These are phyloP conservation scores for Holtermannia corniformis DNA, from an alignment of 768 basidiomycete species.

Conservation along the genomic window DNA sequence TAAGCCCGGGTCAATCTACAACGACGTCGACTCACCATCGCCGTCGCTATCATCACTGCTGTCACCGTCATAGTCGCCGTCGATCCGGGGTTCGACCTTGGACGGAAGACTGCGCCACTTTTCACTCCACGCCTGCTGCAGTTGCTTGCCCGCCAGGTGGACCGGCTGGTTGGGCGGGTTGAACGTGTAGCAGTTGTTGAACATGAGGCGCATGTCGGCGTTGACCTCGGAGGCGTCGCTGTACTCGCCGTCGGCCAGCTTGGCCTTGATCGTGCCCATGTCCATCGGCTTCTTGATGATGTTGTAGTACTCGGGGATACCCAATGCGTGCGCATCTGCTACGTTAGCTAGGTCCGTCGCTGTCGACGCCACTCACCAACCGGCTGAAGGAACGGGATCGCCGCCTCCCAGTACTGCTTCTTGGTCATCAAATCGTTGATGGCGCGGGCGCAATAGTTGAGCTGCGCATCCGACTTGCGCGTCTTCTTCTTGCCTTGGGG, in stretches of 20 bases:
- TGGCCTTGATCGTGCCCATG: slow-evolving; percentile 73
- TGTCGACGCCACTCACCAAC: slow-evolving; percentile 62
- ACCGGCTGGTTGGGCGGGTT: slow-evolving; percentile 83
- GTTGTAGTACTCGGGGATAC: slow-evolving; percentile 75
- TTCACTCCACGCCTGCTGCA: slow-evolving; percentile 82
- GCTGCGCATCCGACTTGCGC: slow-evolving; percentile 61
- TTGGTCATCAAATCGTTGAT: slow-evolving; percentile 60
- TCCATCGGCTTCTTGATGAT: slow-evolving; percentile 95
- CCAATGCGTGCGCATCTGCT: slow-evolving; percentile 67
- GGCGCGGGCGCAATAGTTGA: slow-evolving; percentile 69
- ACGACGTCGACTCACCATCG: slow-evolving; percentile 48
- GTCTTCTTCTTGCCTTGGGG: slow-evolving; percentile 51
- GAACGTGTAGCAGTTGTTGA: slow-evolving; percentile 84
- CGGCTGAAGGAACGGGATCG: slow-evolving; percentile 83
- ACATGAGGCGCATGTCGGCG: slow-evolving; percentile 88
- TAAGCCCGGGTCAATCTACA: not conserved
- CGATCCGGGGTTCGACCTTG: slow-evolving; percentile 45
- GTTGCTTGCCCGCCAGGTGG: slow-evolving; percentile 69
- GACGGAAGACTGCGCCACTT: slow-evolving; percentile 74
- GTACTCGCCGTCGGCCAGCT: slow-evolving; percentile 71
- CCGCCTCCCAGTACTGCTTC: slow-evolving; percentile 64
- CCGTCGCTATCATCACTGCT: slow-evolving; percentile 56
- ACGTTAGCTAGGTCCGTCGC: not conserved
- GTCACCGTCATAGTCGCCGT: slow-evolving; percentile 58
- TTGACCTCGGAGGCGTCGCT: slow-evolving; percentile 68